A percentile compares a stretch with the other conserved stretches of the same genome.
These are phyloP conservation scores for Nannizzia gypsea DNA, from an alignment of 2,329 filamentous ascomycete species.

Conservation along the genomic window DNA sequence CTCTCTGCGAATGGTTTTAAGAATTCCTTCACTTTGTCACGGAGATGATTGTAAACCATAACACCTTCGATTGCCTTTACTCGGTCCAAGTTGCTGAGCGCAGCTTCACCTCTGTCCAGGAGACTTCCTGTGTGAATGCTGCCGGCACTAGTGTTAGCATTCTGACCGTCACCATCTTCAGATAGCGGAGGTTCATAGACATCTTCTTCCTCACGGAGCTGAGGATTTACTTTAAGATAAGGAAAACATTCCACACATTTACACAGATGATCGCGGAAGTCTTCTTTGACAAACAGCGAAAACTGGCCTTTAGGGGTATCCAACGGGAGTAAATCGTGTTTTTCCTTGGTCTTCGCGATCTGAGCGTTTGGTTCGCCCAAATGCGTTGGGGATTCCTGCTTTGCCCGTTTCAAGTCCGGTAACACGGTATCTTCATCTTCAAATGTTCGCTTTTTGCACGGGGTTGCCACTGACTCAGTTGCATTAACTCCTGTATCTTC, in stretches of 20 bases:
- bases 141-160: constrained; percentile 33
- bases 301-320: constrained; percentile 47
- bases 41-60: constrained; percentile 95
- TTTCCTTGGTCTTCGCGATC: constrained; percentile 37
- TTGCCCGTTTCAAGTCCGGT: constrained; percentile 44
- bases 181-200: constrained; percentile 86
- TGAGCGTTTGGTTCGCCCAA: constrained; percentile 14
- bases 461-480: constrained; percentile 14
- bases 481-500: constrained; percentile 1
- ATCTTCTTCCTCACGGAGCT: constrained; percentile 89
- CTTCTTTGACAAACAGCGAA: constrained; percentile 68
- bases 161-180: constrained; percentile 45
- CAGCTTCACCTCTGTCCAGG: constrained; percentile 83
- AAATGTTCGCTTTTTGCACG: constrained; percentile 55
- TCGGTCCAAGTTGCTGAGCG: constrained; percentile 80
- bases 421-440: constrained; percentile 38
- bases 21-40: constrained; percentile 91
- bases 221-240: constrained; percentile 55
- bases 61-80: constrained; percentile 90
- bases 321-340: constrained; percentile 47
- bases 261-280: constrained; percentile 74
- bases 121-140: constrained; percentile 68
- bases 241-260: constrained; percentile 72
- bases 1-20: constrained; percentile 89
- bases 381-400: constrained; percentile 23